Percentiles rank a stretch among this genome's conserved stretches.
Evolutionary conservation across 75 land plant genomes (phyloP).

Genomic region (Pinus taeda): DNA sequence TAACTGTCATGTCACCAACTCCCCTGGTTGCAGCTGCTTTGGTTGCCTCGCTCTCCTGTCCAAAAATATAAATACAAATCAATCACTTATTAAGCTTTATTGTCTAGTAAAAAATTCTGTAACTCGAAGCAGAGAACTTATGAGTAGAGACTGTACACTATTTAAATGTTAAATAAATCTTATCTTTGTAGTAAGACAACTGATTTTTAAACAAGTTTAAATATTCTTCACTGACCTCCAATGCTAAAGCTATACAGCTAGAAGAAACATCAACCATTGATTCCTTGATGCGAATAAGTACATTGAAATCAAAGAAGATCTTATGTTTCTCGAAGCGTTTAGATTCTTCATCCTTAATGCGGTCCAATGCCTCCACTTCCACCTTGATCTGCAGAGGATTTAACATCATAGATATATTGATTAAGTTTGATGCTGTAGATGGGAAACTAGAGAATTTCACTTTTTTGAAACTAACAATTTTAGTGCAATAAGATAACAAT

Average conservation of each 20-base stretch:
- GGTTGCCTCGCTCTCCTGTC: conserved; percentile 32
- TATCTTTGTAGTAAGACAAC: background rate
- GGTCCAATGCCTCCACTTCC: conserved; percentile 54
- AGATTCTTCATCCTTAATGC: conserved; percentile 68
- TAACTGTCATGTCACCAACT: background rate
- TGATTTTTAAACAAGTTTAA: background rate
- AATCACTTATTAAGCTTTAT: background rate
- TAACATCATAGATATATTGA: background rate
- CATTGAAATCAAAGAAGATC: conserved; percentile 47
- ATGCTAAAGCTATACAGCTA: conserved; percentile 52
- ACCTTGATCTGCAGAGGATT: conserved; percentile 32
- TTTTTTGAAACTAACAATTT: background rate
- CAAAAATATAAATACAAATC: background rate
- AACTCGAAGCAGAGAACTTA: background rate
- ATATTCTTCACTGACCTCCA: conserved; percentile 29
- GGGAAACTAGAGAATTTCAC: background rate
- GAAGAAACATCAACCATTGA: conserved; percentile 65
- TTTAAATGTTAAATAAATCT: background rate
- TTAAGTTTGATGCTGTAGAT: background rate
- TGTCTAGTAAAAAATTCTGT: background rate
- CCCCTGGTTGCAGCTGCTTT: conserved; percentile 9
- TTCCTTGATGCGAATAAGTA: conserved; percentile 50
- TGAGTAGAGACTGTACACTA: background rate
- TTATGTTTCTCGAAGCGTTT: conserved; percentile 45
- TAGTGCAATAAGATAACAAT: background rate